Conservation (phyloP, 129 eudicot species). For the Lactuca sativa region DNA sequence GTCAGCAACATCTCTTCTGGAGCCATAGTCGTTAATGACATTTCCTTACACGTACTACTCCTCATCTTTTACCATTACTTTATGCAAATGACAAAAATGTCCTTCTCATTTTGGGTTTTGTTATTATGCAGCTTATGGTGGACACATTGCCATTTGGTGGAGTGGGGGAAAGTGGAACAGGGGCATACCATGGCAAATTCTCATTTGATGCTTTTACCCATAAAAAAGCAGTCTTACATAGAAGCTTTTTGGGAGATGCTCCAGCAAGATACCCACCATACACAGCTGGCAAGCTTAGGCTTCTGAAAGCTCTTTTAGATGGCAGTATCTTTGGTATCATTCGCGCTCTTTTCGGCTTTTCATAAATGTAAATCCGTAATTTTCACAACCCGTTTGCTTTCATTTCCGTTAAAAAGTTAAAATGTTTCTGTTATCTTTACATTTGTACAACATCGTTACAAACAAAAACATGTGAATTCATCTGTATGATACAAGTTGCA, state of each 20-base stretch:
- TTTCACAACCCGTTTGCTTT: conserved; percentile 11
- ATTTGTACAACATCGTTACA: conserved; percentile 25
- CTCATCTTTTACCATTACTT: not conserved
- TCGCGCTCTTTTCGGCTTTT: conserved; percentile 71
- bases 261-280: conserved; percentile 88
- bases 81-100: not conserved
- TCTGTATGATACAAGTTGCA: not conserved
- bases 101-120: not conserved
- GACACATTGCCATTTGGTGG: conserved; percentile 87
- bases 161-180: conserved; percentile 87
- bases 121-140: conserved; percentile 59
- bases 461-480: conserved; percentile 9
- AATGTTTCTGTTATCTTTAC: not conserved
- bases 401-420: not conserved
- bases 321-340: conserved; percentile 58
- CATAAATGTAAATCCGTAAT: conserved; percentile 18
- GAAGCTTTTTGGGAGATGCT: conserved; percentile 69
- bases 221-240: conserved; percentile 66
- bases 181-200: conserved; percentile 86
- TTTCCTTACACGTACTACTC: conserved; percentile 57
- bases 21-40: conserved; percentile 66
- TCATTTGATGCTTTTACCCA: conserved; percentile 91
- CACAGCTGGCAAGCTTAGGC: conserved; percentile 59
- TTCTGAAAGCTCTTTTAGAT: conserved; percentile 69
- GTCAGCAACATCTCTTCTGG: conserved; percentile 68